These are phyloP conservation scores for Monosporascus sp. DNA, from an alignment of 2,329 filamentous ascomycete genomes.

Conservation along the genomic window DNA sequence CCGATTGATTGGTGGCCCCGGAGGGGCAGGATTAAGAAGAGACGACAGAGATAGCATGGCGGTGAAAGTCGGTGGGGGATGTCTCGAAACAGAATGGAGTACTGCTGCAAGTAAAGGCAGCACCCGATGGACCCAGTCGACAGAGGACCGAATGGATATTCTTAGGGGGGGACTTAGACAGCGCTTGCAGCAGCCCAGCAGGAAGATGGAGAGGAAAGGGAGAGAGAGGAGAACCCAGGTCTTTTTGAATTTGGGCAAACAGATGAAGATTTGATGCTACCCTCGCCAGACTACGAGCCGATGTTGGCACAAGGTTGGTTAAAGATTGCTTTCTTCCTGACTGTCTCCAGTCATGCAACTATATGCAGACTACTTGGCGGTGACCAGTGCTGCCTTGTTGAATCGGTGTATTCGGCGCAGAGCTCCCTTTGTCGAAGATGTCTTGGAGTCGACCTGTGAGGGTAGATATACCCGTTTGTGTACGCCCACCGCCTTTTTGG, in stretches of 20 bases:
- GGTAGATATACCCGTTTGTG: conserved; percentile 40
- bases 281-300: conserved; percentile 27
- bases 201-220: conserved; percentile 9
- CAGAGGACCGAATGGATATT: conserved; percentile 19
- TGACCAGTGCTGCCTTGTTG: conserved; percentile 27
- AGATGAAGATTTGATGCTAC: conserved; percentile 27
- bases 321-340: conserved; percentile 32
- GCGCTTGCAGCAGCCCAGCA: conserved; percentile 23
- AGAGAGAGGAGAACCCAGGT: conserved; percentile 26
- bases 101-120: conserved; percentile 22
- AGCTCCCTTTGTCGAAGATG: conserved; percentile 41
- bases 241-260: conserved; percentile 33
- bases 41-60: conserved; percentile 60
- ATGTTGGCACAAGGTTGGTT: conserved; percentile 30
- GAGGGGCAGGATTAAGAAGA: conserved; percentile 58
- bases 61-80: conserved; percentile 27
- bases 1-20: conserved; percentile 35
- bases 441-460: conserved; percentile 44
- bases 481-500: conserved; percentile 43
- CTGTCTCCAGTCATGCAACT: conserved; percentile 33
- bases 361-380: conserved; percentile 30
- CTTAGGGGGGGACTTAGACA: conserved; percentile 27
- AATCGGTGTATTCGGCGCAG: conserved; percentile 35
- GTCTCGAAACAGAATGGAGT: conserved; percentile 34
- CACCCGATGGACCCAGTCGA: conserved; percentile 11